phyloP scores from a whole-genome alignment of 148 eudicot species.

The Diospyros kaki region DNA sequence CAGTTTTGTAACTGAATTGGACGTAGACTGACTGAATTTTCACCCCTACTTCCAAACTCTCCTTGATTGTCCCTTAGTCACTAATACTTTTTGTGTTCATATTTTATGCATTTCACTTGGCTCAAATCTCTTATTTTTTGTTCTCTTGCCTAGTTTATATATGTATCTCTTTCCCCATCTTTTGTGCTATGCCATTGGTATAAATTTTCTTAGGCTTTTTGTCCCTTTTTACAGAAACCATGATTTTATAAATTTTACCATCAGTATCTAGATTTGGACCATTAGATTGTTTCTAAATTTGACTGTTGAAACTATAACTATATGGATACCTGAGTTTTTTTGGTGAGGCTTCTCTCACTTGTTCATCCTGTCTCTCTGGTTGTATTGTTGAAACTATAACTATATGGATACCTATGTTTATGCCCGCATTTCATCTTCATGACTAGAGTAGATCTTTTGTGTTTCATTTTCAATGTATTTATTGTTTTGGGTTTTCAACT shows the following conservation, averaged over 20 bases:
- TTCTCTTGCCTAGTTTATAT: too few species aligned
- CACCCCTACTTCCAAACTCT: too few species aligned
- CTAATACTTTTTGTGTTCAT: too few species aligned
- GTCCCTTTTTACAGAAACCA: neutral
- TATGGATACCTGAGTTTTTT: neutral
- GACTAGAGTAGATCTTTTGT: neutral
- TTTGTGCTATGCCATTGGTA: too few species aligned
- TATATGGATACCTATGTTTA: neutral
- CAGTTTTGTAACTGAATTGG: too few species aligned
- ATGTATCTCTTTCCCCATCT: too few species aligned
- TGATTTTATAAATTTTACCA: neutral
- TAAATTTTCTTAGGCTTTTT: too few species aligned
- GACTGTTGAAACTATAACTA: neutral
- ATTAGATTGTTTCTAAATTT: neutral
- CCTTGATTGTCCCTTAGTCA: too few species aligned
- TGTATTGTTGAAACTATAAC: neutral
- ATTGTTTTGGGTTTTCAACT: neutral
- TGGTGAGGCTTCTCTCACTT: neutral
- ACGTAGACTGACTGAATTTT: too few species aligned
- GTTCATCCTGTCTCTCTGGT: neutral
- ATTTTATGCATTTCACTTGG: too few species aligned
- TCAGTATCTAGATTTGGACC: neutral
- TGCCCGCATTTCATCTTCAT: neutral
- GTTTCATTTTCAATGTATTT: too few species aligned
- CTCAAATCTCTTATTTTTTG: too few species aligned